phyloP scores from a whole-genome alignment of 202 grass and related monocot genomes.

The Brachypodium distachyon region DNA sequence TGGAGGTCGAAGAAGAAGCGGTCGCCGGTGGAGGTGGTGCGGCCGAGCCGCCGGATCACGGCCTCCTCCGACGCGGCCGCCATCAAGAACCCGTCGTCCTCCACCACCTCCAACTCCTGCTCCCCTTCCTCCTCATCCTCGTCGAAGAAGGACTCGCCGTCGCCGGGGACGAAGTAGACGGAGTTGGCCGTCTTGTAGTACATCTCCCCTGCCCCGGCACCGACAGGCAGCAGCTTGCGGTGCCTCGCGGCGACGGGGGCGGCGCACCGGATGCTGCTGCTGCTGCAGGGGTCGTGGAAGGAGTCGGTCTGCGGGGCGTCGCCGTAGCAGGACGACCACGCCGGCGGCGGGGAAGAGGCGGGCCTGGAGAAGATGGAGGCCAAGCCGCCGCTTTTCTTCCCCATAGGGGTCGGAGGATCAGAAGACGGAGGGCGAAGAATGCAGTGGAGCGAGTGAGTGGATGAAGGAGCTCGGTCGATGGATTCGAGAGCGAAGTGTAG shows the following conservation, averaged over 20 bases:
- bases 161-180: constrained; percentile 43
- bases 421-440: background rate
- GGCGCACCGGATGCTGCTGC: background rate
- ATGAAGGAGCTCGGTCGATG: background rate
- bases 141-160: constrained; percentile 14
- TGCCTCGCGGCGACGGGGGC: background rate
- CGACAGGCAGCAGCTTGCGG: background rate
- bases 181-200: constrained; percentile 81
- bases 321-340: constrained; percentile 54
- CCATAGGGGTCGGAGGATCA: constrained; percentile 44
- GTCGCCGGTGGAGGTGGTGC: constrained; percentile 30
- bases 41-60: constrained; percentile 43
- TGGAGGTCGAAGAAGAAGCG: constrained; percentile 73
- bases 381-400: constrained; percentile 34
- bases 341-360: constrained; percentile 8
- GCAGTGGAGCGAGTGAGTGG: no score
- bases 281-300: constrained; percentile 35
- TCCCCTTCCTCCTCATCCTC: background rate
- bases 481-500: background rate
- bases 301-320: constrained; percentile 54
- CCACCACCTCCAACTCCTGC: constrained; percentile 14
- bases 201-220: constrained; percentile 20
- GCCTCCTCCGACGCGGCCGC: constrained; percentile 44
- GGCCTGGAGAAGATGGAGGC: constrained; percentile 40
- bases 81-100: constrained; percentile 37